phyloP scores from a whole-genome alignment of 2,329 filamentous ascomycete genomes.

The Aureobasidium melanogenum region DNA sequence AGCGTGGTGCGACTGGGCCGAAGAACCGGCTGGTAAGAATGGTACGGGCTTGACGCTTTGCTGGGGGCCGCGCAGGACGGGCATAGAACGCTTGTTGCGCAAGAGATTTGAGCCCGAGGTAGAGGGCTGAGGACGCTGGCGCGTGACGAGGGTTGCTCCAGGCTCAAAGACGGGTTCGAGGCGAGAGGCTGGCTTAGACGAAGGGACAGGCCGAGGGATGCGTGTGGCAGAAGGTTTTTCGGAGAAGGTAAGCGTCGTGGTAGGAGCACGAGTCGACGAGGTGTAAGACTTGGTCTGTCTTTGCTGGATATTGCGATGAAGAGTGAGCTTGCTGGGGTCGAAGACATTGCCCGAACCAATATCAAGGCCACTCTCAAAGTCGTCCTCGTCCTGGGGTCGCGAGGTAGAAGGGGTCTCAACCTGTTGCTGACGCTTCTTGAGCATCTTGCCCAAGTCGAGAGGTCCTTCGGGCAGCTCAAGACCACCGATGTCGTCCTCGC shows the following conservation, averaged over 20 bases:
- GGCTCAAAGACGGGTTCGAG: conserved; percentile 92
- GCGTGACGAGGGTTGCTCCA: conserved; percentile 62
- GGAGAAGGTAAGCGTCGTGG: conserved; percentile 85
- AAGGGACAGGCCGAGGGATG: conserved; percentile 62
- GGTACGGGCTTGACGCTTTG: conserved; percentile 59
- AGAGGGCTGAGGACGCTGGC: conserved; percentile 44
- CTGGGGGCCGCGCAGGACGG: conserved; percentile 43
- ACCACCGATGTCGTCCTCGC: conserved; percentile 86
- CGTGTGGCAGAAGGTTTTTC: conserved; percentile 59
- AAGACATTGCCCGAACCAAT: conserved; percentile 78
- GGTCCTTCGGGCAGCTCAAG: conserved; percentile 75
- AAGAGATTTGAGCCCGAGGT: conserved; percentile 47
- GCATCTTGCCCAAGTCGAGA: conserved; percentile 69
- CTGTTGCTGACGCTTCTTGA: conserved; percentile 58
- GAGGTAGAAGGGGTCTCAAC: conserved; percentile 28
- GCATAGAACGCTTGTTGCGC: conserved; percentile 53
- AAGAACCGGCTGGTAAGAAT: conserved; percentile 70
- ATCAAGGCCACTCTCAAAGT: conserved; percentile 80
- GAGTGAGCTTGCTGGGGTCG: conserved; percentile 66
- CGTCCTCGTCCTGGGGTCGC: conserved; percentile 45
- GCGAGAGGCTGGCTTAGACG: conserved; percentile 44
- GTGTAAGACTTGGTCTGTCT: conserved; percentile 58
- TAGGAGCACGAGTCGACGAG: conserved; percentile 62
- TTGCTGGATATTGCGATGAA: conserved; percentile 87
- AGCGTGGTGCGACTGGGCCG: conserved; percentile 70